These are phyloP conservation scores for Vitis hybrid DNA, from an alignment of 177 flowering plant genomes.

Conservation along the genomic window DNA sequence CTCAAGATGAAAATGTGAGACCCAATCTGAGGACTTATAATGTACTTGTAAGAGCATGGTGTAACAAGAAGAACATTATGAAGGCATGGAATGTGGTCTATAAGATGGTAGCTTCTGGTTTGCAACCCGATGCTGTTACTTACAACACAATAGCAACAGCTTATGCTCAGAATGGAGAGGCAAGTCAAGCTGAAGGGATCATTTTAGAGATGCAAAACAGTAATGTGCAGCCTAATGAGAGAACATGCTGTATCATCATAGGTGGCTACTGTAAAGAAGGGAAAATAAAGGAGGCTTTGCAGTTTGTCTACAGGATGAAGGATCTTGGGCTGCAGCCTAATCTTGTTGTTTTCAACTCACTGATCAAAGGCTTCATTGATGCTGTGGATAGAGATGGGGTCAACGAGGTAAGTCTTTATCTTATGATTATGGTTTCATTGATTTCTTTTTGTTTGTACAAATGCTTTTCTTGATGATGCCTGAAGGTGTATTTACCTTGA, in stretches of 20 bases:
- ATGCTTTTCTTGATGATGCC: too few species aligned
- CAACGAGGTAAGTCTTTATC: conserved; percentile 56
- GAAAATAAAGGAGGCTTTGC: conserved; percentile 53
- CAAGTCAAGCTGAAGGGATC: conserved; percentile 54
- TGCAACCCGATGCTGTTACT: conserved; percentile 71
- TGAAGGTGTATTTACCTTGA: background rate
- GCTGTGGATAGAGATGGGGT: conserved; percentile 53
- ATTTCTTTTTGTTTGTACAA: background rate
- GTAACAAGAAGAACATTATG: conserved; percentile 46
- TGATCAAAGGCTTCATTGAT: conserved; percentile 75
- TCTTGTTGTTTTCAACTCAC: conserved; percentile 64
- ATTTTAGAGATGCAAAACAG: conserved; percentile 51
- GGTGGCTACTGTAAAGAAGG: conserved; percentile 73
- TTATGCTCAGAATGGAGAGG: conserved; percentile 59
- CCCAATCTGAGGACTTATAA: conserved; percentile 75
- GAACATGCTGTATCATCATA: conserved; percentile 72
- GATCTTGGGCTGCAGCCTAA: conserved; percentile 58
- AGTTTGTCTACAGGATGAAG: conserved; percentile 63
- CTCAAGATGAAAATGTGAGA: conserved; percentile 44
- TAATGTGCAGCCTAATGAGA: conserved; percentile 50
- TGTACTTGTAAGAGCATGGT: conserved; percentile 69
- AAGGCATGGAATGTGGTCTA: conserved; percentile 70
- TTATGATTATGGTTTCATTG: conserved; percentile 1
- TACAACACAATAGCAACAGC: conserved; percentile 71
- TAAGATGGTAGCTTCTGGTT: conserved; percentile 54